A percentile compares a stretch with the other conserved stretches of the same genome.
Conservation (phyloP, 768 basidiomycete species). For the Russula griseocarnosa region DNA sequence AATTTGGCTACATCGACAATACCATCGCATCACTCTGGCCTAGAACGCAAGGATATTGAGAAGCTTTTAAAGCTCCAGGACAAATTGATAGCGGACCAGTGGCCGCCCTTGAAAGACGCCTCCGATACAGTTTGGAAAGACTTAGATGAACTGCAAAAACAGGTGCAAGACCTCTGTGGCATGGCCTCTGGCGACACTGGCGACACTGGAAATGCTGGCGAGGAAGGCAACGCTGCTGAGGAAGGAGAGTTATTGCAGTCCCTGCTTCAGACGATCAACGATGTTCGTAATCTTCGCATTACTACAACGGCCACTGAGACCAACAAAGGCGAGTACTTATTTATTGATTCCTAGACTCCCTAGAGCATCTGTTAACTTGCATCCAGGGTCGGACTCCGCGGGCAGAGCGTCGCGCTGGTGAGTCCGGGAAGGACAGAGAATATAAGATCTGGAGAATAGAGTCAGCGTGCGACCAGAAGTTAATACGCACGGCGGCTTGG, state of each 20-base stretch:
- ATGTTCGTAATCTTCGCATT: neutral
- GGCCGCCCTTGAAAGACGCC: neutral
- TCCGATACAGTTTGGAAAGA: conserved; percentile 4
- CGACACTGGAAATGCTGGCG: too few species aligned
- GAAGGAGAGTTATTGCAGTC: neutral
- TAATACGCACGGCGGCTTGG: too few species aligned
- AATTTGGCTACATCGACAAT: neutral
- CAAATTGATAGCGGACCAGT: conserved; percentile 3
- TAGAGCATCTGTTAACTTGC: too few species aligned
- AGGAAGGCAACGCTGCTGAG: neutral
- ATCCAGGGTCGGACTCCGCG: too few species aligned
- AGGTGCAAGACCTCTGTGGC: neutral
- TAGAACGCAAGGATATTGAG: neutral
- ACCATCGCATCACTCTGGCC: neutral
- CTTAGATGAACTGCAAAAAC: neutral
- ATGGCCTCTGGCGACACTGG: neutral
- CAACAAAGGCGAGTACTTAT: too few species aligned
- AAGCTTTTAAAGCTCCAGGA: conserved; percentile 1
- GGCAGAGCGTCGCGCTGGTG: too few species aligned
- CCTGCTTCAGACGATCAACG: neutral
- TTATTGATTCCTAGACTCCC: too few species aligned
- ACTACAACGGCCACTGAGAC: too few species aligned
- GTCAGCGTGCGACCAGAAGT: too few species aligned
- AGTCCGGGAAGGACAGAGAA: too few species aligned
- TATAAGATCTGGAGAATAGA: accelerated